A percentile compares a stretch with the other conserved stretches of the same genome.
Conservation (phyloP, 225 moss, liverwort and hornwort genomes). For the Asterella californica region DNA sequence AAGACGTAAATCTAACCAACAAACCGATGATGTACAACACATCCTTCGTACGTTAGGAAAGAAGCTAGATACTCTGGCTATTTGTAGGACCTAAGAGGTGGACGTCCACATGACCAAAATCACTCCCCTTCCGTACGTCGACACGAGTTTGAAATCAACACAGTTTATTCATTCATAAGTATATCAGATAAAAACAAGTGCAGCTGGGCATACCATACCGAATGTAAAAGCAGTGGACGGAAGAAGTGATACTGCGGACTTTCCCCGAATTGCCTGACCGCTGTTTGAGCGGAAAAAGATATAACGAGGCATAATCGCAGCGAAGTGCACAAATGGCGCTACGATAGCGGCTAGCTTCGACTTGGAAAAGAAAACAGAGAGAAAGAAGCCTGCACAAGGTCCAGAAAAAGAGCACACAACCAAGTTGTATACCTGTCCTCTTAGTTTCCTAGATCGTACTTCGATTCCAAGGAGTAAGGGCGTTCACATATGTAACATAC, state of each 20-base stretch:
- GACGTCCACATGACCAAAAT: not conserved
- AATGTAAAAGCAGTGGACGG: constrained; percentile 98
- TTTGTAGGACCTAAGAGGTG: not conserved
- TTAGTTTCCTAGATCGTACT: not conserved
- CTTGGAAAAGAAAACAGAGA: constrained; percentile 87
- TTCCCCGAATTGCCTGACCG: constrained; percentile 79
- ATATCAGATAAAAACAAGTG: not conserved
- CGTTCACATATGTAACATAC: not conserved
- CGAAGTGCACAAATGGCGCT: constrained; percentile 93
- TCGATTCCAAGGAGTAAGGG: not conserved
- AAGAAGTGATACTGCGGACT: constrained; percentile 69
- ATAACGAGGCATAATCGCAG: constrained; percentile 92
- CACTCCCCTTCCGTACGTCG: not conserved
- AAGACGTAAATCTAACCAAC: not conserved
- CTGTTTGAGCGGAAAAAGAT: constrained; percentile 89
- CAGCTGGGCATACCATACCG: constrained; percentile 40
- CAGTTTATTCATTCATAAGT: not conserved
- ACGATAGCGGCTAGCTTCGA: constrained; percentile 88
- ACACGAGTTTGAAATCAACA: not conserved
- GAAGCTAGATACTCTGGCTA: not conserved
- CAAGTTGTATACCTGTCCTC: not conserved
- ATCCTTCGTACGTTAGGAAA: not conserved
- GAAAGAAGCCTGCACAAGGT: constrained; percentile 64
- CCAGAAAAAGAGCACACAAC: not conserved
- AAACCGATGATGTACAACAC: not conserved